Base-by-base conservation (phyloP, 257 asterid species). In the Solanum corneliomulleri region DNA sequence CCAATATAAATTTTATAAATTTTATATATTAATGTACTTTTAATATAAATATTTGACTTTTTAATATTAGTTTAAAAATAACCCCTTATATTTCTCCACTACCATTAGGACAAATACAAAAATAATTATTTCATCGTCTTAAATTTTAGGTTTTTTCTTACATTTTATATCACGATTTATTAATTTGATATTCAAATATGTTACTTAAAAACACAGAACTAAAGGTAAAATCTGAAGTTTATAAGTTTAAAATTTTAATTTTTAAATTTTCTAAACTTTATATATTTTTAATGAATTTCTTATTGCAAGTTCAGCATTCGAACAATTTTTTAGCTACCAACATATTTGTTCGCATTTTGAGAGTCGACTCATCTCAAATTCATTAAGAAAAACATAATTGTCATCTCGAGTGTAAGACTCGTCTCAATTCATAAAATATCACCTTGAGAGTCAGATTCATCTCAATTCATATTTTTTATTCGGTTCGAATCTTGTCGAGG, bases 141-240 rank as follows among this genome's bases (percentile, higher is more conserved):
- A 62, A 62, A 62, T 15, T 62, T 11, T 5, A 7, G 33, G 16
- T 31, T n/a, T 62, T 62, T 62, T 11, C 16, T 11, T 10, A 0
- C 16, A 15, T n/a, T 62, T 62, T n/a, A 4, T n/a, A 62, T n/a
- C 9, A 12, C 15, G 4, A 4, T n/a, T 9, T 11, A 11, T 1
- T n/a, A 62, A 62, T 62, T 62, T 62, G 15, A 62, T n/a, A n/a
- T 31, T 62, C 31, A n/a, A 62, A 62, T 62, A 62, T n/a, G 16
- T 2, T n/a, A 62, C 3, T 1, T 33, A 33, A 33, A 23, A 60
- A 23, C 7, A 11, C 0, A 0, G 5, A 5, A 23, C 0, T 1
- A n/a, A 2, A 23, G 29, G 0, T 21, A 60, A 0, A 9, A 60
- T 60, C 23, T 60, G 1, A 60, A 60, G 13, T 58, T 58, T 9